Conservation (phyloP, 2,329 filamentous ascomycete genomes). For the Arthrobotrys conoides region DNA sequence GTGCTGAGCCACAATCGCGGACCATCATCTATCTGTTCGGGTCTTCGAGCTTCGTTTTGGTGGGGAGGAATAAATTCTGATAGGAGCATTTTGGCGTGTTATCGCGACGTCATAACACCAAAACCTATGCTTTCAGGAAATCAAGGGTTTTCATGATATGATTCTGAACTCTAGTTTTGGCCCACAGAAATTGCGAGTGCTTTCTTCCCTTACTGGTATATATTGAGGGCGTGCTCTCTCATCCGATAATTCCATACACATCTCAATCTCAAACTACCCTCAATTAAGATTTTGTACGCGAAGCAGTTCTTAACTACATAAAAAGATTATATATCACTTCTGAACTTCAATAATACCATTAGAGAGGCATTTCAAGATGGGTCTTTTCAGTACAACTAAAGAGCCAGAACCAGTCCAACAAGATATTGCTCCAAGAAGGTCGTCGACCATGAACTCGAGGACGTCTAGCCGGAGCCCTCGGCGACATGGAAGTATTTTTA, state of each 20-base stretch:
- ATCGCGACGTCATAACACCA: not conserved
- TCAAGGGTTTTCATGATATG: not conserved
- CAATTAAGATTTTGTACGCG: too few species aligned
- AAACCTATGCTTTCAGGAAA: not conserved
- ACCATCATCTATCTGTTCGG: not conserved
- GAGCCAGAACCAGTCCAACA: constrained; percentile 33
- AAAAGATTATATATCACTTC: too few species aligned
- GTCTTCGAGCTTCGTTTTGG: too few species aligned
- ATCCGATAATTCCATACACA: too few species aligned
- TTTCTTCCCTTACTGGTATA: not conserved
- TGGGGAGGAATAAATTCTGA: not conserved
- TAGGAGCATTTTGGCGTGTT: not conserved
- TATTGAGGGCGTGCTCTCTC: not conserved
- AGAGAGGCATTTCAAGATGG: constrained; percentile 22
- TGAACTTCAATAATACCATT: too few species aligned
- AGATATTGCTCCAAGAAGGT: constrained; percentile 38
- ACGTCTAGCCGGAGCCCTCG: constrained; percentile 41
- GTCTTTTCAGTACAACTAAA: constrained; percentile 41
- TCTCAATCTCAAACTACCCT: too few species aligned
- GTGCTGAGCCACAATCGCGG: not conserved
- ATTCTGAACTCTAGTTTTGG: too few species aligned
- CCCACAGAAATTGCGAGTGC: too few species aligned
- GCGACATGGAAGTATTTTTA: constrained; percentile 48
- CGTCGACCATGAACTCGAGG: constrained; percentile 36
- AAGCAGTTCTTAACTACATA: too few species aligned